A percentile compares a stretch with the other conserved stretches of the same genome.
Evolutionary conservation across 2,329 filamentous ascomycete genomes (phyloP).

Genomic region (Epichloe aotearoae): DNA sequence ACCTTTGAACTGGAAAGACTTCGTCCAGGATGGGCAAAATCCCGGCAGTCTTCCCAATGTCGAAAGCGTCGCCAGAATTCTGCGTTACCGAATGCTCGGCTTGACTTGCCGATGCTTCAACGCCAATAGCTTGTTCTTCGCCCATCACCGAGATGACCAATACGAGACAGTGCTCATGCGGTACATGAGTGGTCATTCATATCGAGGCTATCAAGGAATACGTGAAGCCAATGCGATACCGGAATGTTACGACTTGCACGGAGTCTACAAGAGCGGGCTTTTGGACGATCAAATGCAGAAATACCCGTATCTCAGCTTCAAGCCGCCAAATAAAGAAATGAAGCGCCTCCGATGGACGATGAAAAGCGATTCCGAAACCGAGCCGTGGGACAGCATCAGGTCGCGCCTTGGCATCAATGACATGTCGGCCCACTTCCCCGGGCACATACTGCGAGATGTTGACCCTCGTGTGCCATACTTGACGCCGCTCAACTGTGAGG

Average conservation of each 20-base stretch:
- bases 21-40: constrained; percentile 17
- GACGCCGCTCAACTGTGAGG: constrained; percentile 34
- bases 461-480: constrained; percentile 18
- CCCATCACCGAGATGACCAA: constrained; percentile 83
- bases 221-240: constrained; percentile 55
- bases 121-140: constrained; percentile 55
- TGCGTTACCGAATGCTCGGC: constrained; percentile 63
- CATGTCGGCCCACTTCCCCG: constrained; percentile 15
- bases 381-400: constrained; percentile 9
- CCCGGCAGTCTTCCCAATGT: constrained; percentile 42
- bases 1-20: constrained; percentile 33
- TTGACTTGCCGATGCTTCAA: constrained; percentile 36
- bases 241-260: constrained; percentile 65
- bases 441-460: constrained; percentile 9
- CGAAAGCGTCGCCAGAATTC: constrained; percentile 61
- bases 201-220: constrained; percentile 64
- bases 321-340: constrained; percentile 17
- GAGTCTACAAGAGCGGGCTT: constrained; percentile 53
- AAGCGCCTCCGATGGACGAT: constrained; percentile 17
- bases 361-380: constrained; percentile 14
- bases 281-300: constrained; percentile 29
- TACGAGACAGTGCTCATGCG: constrained; percentile 82
- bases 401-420: constrained; percentile 10
- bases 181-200: constrained; percentile 51
- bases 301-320: constrained; percentile 26